Evolutionary conservation across 2,329 filamentous ascomycete species (phyloP), one percentile per base, ranked within the genome.

Genomic region (Coniochaeta sp.): DNA sequence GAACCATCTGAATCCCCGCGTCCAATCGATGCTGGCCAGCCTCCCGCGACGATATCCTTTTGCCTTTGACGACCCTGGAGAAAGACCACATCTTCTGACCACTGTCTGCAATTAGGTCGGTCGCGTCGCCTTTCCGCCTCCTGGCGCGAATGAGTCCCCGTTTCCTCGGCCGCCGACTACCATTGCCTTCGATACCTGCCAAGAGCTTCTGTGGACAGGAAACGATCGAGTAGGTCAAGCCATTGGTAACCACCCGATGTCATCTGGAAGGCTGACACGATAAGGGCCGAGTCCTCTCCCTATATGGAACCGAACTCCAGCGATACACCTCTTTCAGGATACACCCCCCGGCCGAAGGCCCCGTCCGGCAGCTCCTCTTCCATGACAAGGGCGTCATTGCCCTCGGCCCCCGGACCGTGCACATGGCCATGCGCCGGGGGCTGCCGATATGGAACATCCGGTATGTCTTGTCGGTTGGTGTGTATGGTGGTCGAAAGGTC

Each of bases 141-240:
- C 89, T 69, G 88, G 85, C 71, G 80, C 86, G 69, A 87, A 89
- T 77, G 83, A 83, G 65, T 78, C 89, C 69, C 83, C 87, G 65
- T 78, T 89, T 69, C 83, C 87, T 50, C 89, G 89, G 24, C 85
- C 86, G 60, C 86, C 91, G 66, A 88, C 89, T 52, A 88, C 91
- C 2, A 84, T 97, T 73, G 89, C 89, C 55, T 99, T 99, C 74
- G 95, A 99, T 73, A 89, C 89, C 60, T 81, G 83, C 42, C 89
- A 96, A 73, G 95, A 99, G 73, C 82, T 99, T 38, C 77, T 99
- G 58, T 99, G 96, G 95, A 86, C 88, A 3, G 96, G 93, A 55
- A 96, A 95, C 73, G 90, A 95, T 77, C 91, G 88, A 84, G 68
- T 62, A 66, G 61, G 65, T 47, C 19, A 8, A 47, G 42, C n/a